These are phyloP conservation scores for Solanum stenotomum DNA, from an alignment of 257 asterid species.

Conservation along the genomic window DNA sequence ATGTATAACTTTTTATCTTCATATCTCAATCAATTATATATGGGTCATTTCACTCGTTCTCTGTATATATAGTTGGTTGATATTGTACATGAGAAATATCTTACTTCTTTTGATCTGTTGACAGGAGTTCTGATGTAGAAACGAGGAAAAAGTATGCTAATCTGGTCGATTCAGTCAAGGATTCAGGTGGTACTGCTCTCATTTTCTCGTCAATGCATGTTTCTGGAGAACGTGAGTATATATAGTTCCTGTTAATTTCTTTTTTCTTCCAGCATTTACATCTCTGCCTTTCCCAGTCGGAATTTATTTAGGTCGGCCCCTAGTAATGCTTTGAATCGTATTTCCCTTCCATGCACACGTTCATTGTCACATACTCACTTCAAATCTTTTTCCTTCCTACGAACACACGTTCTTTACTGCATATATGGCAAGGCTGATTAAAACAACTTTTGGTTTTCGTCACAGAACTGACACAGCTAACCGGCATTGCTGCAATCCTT, in stretches of 20 bases:
- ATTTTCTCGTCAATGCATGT: slow-evolving; percentile 96
- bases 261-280: neutral
- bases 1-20: neutral
- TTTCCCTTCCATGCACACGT: neutral
- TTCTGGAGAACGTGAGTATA: slow-evolving; percentile 93
- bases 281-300: neutral
- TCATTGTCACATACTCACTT: neutral
- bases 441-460: neutral
- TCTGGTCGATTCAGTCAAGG: slow-evolving; percentile 77
- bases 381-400: neutral
- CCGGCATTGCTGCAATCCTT: slow-evolving; percentile 89
- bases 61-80: neutral
- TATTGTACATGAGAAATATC: neutral
- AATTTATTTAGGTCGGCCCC: neutral
- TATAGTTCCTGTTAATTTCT: neutral
- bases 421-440: neutral
- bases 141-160: slow-evolving; percentile 58
- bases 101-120: neutral
- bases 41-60: neutral
- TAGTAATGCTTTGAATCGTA: neutral
- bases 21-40: neutral
- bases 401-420: neutral
- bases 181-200: slow-evolving; percentile 68
- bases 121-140: slow-evolving; percentile 72
- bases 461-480: slow-evolving; percentile 75